Evolutionary conservation across 495 filamentous ascomycete species (phyloP), one percentile per base, ranked within the genome.

Genomic region (Neurospora sp.): DNA sequence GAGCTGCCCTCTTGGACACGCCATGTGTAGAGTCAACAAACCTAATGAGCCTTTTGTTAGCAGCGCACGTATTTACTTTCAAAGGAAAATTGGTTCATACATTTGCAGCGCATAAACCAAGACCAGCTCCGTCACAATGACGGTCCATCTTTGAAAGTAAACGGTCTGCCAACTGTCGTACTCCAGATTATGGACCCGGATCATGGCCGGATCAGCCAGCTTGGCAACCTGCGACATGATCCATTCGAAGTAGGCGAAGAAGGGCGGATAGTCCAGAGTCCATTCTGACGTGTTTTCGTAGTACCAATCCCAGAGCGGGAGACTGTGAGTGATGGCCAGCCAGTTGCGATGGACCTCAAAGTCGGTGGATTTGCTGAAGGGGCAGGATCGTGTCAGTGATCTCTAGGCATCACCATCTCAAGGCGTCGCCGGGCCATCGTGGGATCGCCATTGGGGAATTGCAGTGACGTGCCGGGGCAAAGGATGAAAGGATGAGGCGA

Each of bases 271-370:
- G 82, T 99, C 96, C 75, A 99, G 91, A 0, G 96, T 98, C 96
- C 96, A 99, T 91, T 97, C 92, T 11, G 96, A 98, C 3, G 94
- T 96, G 85, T 93, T 92, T 84, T 99, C 96, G 77, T 90, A 96
- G 84, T 98, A 98, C 95, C 95, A 99, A 78, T 96, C 87, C 84
- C 92, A 88, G 42, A 94, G 84, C 1, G 96, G 93, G 40, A 97
- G 85, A 37, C 92, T 97, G 83, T 96, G 87, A 3, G 96, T 97
- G 71, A 97, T 92, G 71, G 96, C 95, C 39, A 99, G 88, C 96
- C 96, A 99, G 83, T 98, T 98, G 71, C 96, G 91, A 82, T 98
- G 96, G 70, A 98, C 96, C 80, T 98, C 96, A 77, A 98, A 99
- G 80, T 99, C 96, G 74, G 95, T 98, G n/a, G 96, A 98, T 85